Conservation (phyloP, 352 stramenopile species). For the Phytophthora pinifolia region DNA sequence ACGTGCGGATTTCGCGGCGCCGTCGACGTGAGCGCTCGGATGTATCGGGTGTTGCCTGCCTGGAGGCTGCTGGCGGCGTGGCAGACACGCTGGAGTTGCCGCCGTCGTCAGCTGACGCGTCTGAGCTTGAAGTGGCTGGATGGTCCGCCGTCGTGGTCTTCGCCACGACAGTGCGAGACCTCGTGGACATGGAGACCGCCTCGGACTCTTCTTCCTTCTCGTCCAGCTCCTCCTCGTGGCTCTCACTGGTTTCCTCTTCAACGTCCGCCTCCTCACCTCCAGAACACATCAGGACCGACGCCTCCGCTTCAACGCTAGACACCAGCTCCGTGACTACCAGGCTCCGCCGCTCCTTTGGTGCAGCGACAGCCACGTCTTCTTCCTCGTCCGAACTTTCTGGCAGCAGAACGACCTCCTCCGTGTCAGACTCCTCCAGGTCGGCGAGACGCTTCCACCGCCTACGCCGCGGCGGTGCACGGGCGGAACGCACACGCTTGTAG, state of each 20-base stretch:
- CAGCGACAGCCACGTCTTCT: not conserved
- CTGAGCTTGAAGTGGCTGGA: conserved; percentile 7
- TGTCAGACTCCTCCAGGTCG: conserved; percentile 26
- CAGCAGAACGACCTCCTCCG: conserved; percentile 49
- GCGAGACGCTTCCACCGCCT: conserved; percentile 36
- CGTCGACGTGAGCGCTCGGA: conserved; percentile 18
- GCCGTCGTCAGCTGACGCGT: conserved; percentile 9
- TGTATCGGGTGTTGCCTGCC: conserved; percentile 18
- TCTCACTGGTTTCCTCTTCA: conserved; percentile 12
- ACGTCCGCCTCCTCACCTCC: conserved; percentile 8
- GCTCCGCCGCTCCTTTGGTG: conserved; percentile 9
- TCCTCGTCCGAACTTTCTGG: conserved; percentile 28
- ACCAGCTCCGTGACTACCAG: conserved; percentile 14
- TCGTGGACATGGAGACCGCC: not conserved
- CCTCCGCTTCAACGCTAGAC: conserved; percentile 9
- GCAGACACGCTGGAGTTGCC: not conserved
- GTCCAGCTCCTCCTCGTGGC: conserved; percentile 1
- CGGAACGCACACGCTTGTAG: conserved; percentile 21
- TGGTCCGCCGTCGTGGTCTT: conserved; percentile 12
- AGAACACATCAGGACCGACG: conserved; percentile 4
- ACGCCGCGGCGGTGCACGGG: conserved; percentile 9
- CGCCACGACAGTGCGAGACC: conserved; percentile 2
- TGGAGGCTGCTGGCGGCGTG: conserved; percentile 5
- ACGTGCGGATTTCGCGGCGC: conserved; percentile 16
- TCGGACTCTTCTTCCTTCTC: conserved; percentile 3